These are phyloP conservation scores for Pseudogymnoascus verrucosus DNA, from an alignment of 2,329 filamentous ascomycete genomes.

Conservation along the genomic window DNA sequence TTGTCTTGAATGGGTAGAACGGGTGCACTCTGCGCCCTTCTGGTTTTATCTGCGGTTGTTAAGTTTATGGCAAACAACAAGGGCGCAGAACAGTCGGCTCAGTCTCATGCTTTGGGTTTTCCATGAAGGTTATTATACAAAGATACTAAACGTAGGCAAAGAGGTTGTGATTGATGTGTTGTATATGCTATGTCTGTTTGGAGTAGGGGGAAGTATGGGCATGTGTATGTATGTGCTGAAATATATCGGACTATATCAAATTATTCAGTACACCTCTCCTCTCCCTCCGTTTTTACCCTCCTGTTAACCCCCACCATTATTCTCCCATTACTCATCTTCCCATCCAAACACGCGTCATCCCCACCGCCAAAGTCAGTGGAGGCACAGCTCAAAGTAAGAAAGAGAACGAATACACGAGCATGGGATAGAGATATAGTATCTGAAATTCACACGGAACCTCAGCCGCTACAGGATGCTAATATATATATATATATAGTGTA, in stretches of 20 bases:
- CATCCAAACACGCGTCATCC: no score
- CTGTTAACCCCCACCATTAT: background rate
- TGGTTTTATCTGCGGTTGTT: background rate
- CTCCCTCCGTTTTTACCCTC: background rate
- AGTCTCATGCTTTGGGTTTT: background rate
- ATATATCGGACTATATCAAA: background rate
- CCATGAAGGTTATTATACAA: background rate
- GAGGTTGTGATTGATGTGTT: background rate
- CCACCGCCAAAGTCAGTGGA: no score
- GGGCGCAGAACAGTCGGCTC: background rate
- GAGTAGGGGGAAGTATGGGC: background rate
- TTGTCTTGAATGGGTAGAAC: background rate
- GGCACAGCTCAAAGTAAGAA: no score
- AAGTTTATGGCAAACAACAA: background rate
- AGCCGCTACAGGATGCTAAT: no score
- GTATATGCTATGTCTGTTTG: background rate
- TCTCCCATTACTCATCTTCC: no score
- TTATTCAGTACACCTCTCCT: background rate
- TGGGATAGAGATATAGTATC: no score
- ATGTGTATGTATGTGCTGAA: background rate
- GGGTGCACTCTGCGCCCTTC: background rate
- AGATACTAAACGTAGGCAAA: background rate
- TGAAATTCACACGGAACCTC: no score
- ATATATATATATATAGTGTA: no score
- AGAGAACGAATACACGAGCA: no score